Conservation (phyloP, 2,329 filamentous ascomycete genomes). For the Penicillium sp. region DNA sequence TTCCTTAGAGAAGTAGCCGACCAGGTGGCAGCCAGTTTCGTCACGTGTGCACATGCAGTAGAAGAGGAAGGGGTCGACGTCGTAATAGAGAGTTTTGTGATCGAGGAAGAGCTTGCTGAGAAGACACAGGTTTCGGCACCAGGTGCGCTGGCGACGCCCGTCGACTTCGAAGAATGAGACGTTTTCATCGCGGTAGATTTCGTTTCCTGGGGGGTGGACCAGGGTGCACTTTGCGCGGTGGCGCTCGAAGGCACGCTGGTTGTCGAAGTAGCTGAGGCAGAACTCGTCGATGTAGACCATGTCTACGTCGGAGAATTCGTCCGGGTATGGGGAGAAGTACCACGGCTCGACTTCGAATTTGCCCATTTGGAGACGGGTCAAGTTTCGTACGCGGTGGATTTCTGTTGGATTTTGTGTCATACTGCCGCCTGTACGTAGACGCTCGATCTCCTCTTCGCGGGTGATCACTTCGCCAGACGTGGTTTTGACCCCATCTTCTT, state of each 20-base stretch:
- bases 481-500: conserved; percentile 40
- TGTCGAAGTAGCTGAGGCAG: conserved; percentile 86
- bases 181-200: conserved; percentile 89
- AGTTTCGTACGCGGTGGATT: conserved; percentile 91
- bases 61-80: conserved; percentile 94
- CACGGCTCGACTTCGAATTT: conserved; percentile 89
- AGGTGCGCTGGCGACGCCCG: conserved; percentile 94
- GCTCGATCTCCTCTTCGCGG: conserved; percentile 91
- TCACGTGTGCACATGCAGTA: conserved; percentile 96
- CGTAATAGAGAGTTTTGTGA: conserved; percentile 97
- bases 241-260: conserved; percentile 75
- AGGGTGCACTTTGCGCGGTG: conserved; percentile 89
- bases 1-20: conserved; percentile 99
- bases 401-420: conserved; percentile 99
- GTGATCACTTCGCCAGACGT: conserved; percentile 44
- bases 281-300: conserved; percentile 97
- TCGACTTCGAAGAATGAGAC: conserved; percentile 98
- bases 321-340: conserved; percentile 98
- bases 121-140: conserved; percentile 95
- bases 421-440: conserved; percentile 86
- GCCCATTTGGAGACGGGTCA: conserved; percentile 92
- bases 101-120: conserved; percentile 97
- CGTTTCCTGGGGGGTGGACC: conserved; percentile 91
- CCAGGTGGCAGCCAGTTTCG: conserved; percentile 88
- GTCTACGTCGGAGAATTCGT: conserved; percentile 82